phyloP scores from a whole-genome alignment of 768 basidiomycete genomes.

The Mycena filopes region DNA sequence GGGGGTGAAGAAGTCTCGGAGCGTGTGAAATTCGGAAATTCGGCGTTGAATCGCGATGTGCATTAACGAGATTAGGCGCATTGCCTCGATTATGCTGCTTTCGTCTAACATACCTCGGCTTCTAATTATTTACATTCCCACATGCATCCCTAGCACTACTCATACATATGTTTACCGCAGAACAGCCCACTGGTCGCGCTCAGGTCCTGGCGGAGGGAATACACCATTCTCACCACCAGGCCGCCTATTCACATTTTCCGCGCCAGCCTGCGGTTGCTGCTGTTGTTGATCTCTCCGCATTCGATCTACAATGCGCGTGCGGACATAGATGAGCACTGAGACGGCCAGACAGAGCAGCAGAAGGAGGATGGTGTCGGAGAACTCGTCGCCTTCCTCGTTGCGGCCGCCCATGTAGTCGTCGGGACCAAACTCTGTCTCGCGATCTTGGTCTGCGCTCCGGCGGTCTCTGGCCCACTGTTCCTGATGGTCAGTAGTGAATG shows the following conservation, averaged over 20 bases:
- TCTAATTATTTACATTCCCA: slow-evolving; percentile 24
- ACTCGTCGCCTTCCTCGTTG: slow-evolving; percentile 76
- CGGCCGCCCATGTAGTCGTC: slow-evolving; percentile 87
- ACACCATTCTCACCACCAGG: slow-evolving; percentile 54
- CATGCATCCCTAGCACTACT: slow-evolving; percentile 25
- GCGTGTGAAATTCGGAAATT: not conserved
- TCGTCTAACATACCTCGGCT: slow-evolving; percentile 4
- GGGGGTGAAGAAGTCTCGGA: not conserved
- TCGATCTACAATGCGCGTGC: slow-evolving; percentile 80
- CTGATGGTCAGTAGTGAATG: not conserved
- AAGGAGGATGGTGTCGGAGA: slow-evolving; percentile 83
- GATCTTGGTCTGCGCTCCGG: slow-evolving; percentile 75
- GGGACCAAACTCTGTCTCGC: slow-evolving; percentile 79
- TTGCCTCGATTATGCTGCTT: no score
- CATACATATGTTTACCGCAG: slow-evolving; percentile 52
- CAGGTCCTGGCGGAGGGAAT: slow-evolving; percentile 73
- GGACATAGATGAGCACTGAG: slow-evolving; percentile 79
- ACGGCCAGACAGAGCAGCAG: slow-evolving; percentile 78
- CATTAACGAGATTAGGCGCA: no score
- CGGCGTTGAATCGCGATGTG: not conserved
- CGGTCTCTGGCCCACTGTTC: slow-evolving; percentile 81
- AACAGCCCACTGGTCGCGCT: slow-evolving; percentile 73
- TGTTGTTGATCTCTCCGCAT: slow-evolving; percentile 72
- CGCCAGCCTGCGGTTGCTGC: slow-evolving; percentile 51
- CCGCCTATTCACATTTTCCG: slow-evolving; percentile 27